Percentiles rank a stretch among this genome's conserved stretches.
phyloP scores from a whole-genome alignment of 1,284 basidiomycete genomes.

The Vanrija humicola region DNA sequence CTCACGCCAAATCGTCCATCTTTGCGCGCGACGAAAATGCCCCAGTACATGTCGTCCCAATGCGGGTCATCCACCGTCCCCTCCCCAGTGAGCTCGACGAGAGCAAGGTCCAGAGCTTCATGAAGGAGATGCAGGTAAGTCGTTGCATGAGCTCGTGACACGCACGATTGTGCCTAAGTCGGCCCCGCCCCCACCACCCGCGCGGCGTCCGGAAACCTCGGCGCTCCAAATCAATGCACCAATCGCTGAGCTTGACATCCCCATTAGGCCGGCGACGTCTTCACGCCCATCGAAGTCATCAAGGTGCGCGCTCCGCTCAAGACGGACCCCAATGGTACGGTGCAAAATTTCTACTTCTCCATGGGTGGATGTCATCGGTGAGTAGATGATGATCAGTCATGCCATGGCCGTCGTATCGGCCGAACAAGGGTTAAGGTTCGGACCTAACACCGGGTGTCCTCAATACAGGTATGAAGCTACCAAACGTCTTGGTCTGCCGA shows the following conservation, averaged over 20 bases:
- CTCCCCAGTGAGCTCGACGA: conserved; percentile 48
- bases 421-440: background rate
- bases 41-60: conserved; percentile 44
- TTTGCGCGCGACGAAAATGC: conserved; percentile 28
- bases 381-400: background rate
- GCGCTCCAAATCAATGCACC: too few species aligned
- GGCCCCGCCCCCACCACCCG: background rate
- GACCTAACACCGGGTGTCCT: background rate
- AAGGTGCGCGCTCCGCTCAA: conserved; percentile 42
- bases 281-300: conserved; percentile 50
- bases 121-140: conserved; percentile 48
- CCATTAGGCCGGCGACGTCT: conserved; percentile 43
- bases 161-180: background rate
- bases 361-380: conserved; percentile 50
- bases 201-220: too few species aligned
- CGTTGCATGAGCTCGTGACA: background rate
- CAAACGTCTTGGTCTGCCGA: conserved; percentile 41
- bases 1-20: conserved; percentile 25
- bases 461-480: conserved; percentile 46
- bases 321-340: conserved; percentile 23
- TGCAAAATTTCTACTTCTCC: conserved; percentile 45
- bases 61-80: conserved; percentile 48
- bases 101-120: conserved; percentile 46
- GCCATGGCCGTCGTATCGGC: background rate
- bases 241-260: background rate